These are phyloP conservation scores for Oryza glaberrima DNA, from an alignment of 176 grass and related monocot species.

Conservation along the genomic window DNA sequence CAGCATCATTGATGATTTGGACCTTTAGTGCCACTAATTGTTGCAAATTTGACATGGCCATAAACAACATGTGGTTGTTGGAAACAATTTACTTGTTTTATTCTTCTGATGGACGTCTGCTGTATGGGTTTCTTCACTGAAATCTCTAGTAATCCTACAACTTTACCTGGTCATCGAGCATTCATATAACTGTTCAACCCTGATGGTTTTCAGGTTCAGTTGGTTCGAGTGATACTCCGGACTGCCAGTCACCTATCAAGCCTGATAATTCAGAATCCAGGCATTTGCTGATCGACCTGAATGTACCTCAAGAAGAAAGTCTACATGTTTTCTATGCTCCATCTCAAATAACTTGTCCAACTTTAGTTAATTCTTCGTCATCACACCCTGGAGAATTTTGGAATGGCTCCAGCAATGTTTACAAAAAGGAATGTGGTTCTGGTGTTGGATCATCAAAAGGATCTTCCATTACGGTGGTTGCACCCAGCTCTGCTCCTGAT, in stretches of 20 bases:
- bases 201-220: conserved; percentile 47
- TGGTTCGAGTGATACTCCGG: conserved; percentile 46
- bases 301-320: conserved; percentile 77
- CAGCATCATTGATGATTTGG: background rate
- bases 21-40: background rate
- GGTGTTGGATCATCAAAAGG: conserved; percentile 56
- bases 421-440: conserved; percentile 50
- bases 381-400: conserved; percentile 37
- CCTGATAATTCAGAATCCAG: conserved; percentile 37
- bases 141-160: conserved; percentile 20
- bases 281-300: conserved; percentile 70
- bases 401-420: conserved; percentile 45
- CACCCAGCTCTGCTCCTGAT: conserved; percentile 34
- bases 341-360: conserved; percentile 29
- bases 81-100: conserved; percentile 13
- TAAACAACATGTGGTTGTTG: background rate
- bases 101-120: background rate
- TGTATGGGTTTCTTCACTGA: background rate
- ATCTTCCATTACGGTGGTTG: conserved; percentile 50
- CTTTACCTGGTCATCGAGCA: background rate
- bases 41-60: background rate
- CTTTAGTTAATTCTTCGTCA: conserved; percentile 40
- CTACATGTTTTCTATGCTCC: conserved; percentile 25
- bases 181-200: conserved; percentile 31
- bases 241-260: conserved; percentile 45